Base-by-base conservation (phyloP, 306 rosid genomes). In the Trichosanthes truncata region DNA sequence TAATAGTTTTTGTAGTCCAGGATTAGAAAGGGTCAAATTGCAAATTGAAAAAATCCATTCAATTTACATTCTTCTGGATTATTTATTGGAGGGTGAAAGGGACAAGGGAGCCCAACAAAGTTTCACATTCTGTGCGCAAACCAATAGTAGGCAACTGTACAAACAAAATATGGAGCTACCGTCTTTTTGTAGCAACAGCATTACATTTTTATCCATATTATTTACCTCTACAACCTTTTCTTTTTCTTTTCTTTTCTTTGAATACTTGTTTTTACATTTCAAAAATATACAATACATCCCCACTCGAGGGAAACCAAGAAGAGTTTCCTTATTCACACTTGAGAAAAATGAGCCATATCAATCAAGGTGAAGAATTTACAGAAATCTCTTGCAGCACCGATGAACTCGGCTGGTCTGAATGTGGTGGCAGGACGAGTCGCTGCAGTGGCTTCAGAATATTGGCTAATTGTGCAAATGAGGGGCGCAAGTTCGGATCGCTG, bases 401-500 rank as follows among this genome's bases (percentile, higher is more conserved):
- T 36, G 99, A 83, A 71, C 83, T 88, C 63, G 90, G 82, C 84
- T 88, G 97, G 82, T 91, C 97, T 78, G 87, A 86, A 83, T 90
- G 82, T 26, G 96, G 81, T 5, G 96, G 91, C 36, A 86, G 79
- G 69, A 82, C 92, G 60, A 95, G 90, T 68, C 87, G 93, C 85
- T 90, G 99, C 87, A 96, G 79, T 51, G 99, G 89, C 86, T 93
- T 95, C 77, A 95, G 94, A 80, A 91, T 89, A 49, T 68, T 90
- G 0, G 93, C 74, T 69, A 96, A 95, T 85, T 93, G 93, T 14
- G 81, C 83, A 86, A 96, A 96, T 0, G 98, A 96, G 59, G 99
- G 99, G 4, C 99, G 93, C 94, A 86, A 85, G 88, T 93, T 96
- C 56, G 94, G 98, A 55, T 96, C 99, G 6, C 99, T 96, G 88